Conservation (phyloP, 345 rosid genomes). For the Cochlearia excelsa region DNA sequence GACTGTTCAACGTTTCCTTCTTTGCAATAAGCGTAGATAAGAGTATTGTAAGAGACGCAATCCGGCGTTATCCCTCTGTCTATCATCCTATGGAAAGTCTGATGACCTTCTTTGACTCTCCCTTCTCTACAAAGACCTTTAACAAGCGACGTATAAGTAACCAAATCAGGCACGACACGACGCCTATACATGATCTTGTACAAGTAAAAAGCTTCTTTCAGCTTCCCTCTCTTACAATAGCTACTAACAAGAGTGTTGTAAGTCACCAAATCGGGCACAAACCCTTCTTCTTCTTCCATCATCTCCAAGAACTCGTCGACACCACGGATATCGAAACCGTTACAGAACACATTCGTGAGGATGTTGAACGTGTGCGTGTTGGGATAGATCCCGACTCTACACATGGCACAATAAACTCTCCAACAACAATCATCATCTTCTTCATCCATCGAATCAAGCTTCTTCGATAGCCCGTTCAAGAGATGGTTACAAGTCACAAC, state of each 20-base stretch:
- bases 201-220: conserved; percentile 74
- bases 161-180: conserved; percentile 69
- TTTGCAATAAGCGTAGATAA: conserved; percentile 69
- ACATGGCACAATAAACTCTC: conserved; percentile 70
- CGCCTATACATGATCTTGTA: conserved; percentile 73
- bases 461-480: conserved; percentile 58
- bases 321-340: conserved; percentile 41
- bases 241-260: conserved; percentile 76
- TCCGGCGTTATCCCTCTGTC: conserved; percentile 67
- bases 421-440: conserved; percentile 41
- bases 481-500: conserved; percentile 76
- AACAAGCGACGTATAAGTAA: conserved; percentile 69
- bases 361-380: conserved; percentile 74
- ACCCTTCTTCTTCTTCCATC: conserved; percentile 98
- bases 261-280: conserved; percentile 83
- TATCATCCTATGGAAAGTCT: conserved; percentile 67
- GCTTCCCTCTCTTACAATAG: conserved; percentile 65
- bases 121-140: conserved; percentile 83
- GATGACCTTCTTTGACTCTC: conserved; percentile 73
- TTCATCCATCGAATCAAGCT: conserved; percentile 41
- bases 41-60: conserved; percentile 63
- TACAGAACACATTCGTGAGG: conserved; percentile 68
- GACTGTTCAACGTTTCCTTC: conserved; percentile 64
- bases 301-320: conserved; percentile 76
- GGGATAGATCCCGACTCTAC: conserved; percentile 51